Percentiles rank a stretch among this genome's conserved stretches.
Conservation (phyloP, 2,329 filamentous ascomycete genomes). For the Cytospora piceae region DNA sequence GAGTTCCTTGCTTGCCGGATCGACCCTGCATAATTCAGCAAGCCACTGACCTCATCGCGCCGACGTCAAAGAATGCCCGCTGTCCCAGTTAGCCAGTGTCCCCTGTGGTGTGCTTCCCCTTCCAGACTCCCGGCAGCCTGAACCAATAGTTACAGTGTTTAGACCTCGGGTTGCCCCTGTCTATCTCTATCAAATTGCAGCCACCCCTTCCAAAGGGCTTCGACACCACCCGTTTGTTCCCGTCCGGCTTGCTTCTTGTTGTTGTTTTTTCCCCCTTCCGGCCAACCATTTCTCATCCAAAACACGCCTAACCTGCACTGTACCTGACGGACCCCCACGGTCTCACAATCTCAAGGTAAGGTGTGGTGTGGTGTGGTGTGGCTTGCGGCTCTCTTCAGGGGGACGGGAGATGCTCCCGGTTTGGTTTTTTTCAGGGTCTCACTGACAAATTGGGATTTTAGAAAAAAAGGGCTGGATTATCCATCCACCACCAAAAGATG, state of each 20-base stretch:
- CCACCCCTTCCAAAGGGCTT: too few relatives aligned
- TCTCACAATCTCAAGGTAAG: neutral
- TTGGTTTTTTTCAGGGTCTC: conserved; percentile 7
- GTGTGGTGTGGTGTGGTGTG: too few relatives aligned
- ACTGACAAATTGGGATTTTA: neutral
- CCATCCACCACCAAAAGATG: neutral
- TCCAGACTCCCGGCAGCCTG: too few relatives aligned
- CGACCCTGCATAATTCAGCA: conserved; percentile 20
- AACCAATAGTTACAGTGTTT: neutral
- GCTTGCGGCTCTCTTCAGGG: too few relatives aligned
- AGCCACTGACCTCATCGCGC: conserved; percentile 20
- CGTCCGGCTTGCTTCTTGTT: too few relatives aligned
- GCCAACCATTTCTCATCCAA: too few relatives aligned
- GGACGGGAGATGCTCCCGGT: conserved; percentile 1
- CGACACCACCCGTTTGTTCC: too few relatives aligned
- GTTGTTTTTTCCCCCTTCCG: too few relatives aligned
- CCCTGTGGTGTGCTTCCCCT: too few relatives aligned
- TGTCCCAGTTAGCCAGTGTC: neutral
- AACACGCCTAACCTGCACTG: too few relatives aligned
- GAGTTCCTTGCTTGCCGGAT: conserved; percentile 3
- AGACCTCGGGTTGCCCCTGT: neutral
- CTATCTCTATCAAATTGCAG: too few relatives aligned
- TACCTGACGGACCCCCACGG: conserved; percentile 12
- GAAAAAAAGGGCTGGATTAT: neutral
- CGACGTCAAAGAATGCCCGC: conserved; percentile 15